Conservation (phyloP, 1,139 yeast genomes). For the Meyerozyma guilliermondii region DNA sequence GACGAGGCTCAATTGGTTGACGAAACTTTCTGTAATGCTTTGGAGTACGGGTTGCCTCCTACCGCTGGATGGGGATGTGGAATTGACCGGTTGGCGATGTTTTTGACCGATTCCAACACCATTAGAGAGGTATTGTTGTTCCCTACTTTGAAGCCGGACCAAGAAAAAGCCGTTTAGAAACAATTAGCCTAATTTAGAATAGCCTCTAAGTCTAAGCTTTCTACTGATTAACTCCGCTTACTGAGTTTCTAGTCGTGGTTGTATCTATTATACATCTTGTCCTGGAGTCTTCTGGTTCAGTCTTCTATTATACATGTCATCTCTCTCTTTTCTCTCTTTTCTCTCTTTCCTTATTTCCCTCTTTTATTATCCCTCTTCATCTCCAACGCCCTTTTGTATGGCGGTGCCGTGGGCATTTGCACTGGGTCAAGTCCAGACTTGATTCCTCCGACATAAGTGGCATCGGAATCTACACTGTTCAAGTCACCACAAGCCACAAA, state of each 20-base stretch:
- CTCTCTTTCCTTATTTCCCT: no score
- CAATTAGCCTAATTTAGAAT: no score
- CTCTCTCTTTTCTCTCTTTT: no score
- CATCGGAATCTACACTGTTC: conserved; percentile 85
- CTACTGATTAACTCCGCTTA: no score
- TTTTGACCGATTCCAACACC: conserved; percentile 92
- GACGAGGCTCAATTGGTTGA: conserved; percentile 97
- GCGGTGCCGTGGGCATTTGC: conserved; percentile 94
- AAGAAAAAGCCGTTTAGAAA: not conserved
- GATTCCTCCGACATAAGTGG: conserved; percentile 71
- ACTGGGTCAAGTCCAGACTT: conserved; percentile 72
- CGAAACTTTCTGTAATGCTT: conserved; percentile 95
- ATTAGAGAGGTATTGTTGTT: conserved; percentile 95
- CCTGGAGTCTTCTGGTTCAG: no score
- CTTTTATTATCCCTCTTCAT: conserved; percentile 70
- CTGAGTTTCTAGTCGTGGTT: no score
- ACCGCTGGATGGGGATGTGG: conserved; percentile 99
- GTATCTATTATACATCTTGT: not conserved
- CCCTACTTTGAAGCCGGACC: conserved; percentile 98
- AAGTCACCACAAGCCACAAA: conserved; percentile 94
- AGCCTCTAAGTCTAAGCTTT: no score
- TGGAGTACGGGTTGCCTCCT: conserved; percentile 98
- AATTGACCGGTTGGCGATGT: conserved; percentile 97
- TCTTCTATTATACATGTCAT: no score
- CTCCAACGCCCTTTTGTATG: conserved; percentile 86